These are phyloP conservation scores for Leccinum huronense DNA, from an alignment of 1,284 basidiomycete genomes.

Conservation along the genomic window DNA sequence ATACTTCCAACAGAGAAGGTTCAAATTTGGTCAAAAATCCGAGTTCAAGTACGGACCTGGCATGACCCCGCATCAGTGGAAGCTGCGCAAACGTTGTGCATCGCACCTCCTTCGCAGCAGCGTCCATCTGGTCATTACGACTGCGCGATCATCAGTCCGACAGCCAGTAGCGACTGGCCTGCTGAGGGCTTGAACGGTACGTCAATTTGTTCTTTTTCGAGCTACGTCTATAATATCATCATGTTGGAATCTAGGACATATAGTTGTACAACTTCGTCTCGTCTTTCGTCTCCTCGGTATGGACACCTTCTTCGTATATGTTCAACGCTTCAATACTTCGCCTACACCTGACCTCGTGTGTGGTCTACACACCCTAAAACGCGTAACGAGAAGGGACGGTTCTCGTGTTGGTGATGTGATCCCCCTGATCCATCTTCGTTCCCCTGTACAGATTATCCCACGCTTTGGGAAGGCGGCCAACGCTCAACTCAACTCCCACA, in stretches of 20 bases:
- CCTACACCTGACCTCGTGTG: not conserved
- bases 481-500: not conserved
- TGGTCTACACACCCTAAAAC: not conserved
- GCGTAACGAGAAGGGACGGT: not conserved
- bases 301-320: not conserved
- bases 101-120: not conserved
- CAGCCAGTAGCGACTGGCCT: not conserved
- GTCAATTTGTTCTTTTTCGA: not conserved
- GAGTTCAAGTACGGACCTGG: not conserved
- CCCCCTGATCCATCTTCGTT: not conserved
- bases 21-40: constrained; percentile 1
- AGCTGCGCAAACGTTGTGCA: not conserved
- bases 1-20: not conserved
- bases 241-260: not conserved
- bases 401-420: not conserved
- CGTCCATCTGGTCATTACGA: not conserved
- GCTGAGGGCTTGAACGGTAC: not conserved
- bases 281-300: not conserved
- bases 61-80: not conserved
- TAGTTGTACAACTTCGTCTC: not conserved
- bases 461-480: constrained; percentile 1
- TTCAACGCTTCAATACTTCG: not conserved
- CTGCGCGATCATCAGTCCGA: not conserved
- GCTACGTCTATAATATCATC: not conserved
- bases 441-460: not conserved